Base-by-base conservation (phyloP, 495 filamentous ascomycete species). In the Bryoglossum gracile region DNA sequence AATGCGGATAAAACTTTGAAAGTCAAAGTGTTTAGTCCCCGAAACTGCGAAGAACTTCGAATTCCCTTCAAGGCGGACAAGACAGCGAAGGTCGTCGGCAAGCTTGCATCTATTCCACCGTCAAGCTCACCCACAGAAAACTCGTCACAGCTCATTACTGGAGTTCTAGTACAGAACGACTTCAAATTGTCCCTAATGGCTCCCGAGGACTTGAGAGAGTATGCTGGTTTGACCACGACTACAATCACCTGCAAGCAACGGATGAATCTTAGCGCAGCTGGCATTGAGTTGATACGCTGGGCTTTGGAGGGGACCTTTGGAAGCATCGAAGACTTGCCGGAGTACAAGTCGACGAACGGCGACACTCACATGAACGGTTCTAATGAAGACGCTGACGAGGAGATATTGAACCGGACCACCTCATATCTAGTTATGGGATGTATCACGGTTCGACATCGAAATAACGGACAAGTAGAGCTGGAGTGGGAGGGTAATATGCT, bases 401-500 rank as follows among this genome's bases (percentile, higher is more conserved):
- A 82, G 50, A 66, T 81, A 13, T 53, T 70, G 8, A 62, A 69
- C 10, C 60, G 70, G 8, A 65, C 70, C 8, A 78, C 81, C 19
- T 71, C 75, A 13, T 94, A 87, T 55, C 68, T 86, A 11, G 79
- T 98, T 57, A 95, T 98, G 92, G 91, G 87, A 47, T 92, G 87
- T 62, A 80, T 95, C 11, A 77, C 76, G 16, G 80, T 95, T 17
- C 76, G 81, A 34, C 84, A 86, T 59, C 68, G 78, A 22, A 70
- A 63, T 37, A 79, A 73, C 47, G 83, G 89, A 18, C 84, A 91
- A 58, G 77, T 98, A 6, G 89, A 91, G 58, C 67, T 96, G 1
- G 89, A 95, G 61, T 98, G 92, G 92, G 92, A 96, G 58, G 92
- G 91, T 23, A 98, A 95, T 60, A 85, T 94, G 76, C 80, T 95